Base-by-base conservation (phyloP, 371 early-diverging fungal genomes). In the Mortierella sp. region DNA sequence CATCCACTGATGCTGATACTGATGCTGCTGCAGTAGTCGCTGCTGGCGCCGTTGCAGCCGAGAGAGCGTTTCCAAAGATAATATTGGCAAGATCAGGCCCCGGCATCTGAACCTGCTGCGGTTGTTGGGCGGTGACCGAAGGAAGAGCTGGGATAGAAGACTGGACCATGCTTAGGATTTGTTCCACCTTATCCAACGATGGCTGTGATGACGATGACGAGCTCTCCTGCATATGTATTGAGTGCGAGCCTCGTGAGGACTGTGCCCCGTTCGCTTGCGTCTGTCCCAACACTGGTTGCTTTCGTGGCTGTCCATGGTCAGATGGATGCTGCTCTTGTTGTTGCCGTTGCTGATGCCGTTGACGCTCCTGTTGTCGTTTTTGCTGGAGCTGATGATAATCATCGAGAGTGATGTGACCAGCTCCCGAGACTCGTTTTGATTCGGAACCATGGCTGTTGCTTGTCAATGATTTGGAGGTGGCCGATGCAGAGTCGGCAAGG, bases 321-420 rank as follows among this genome's bases (percentile, higher is more conserved):
- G 62, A 48, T 26, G 53, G 45, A 21, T 74, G 57, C 48, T 60
- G 53, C 18, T 61, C 37, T 14, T 51, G 66, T 37, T 64, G 61
- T 21, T 68, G 69, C 48, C 55, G 64, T 47, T 65, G 60, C 23
- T 71, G 67, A 58, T 70, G 45, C 15, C 48, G 59, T 26, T 69
- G 66, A 19, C 64, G 63, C 25, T 75, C 76, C 45, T 62, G 59
- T 21, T 57, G 57, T 37, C 79, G 68, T 58, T 77, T 72, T 23
- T 72, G 72, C 48, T 76, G 71, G 14, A 76, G 43, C 44, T 70
- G 70, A 16, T 75, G 76, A 43, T 77, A 77, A 3, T 50, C 72
- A 44, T 77, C 72, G 69, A 77, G 68, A 29, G 69, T 72, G 43
- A 77, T 77, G n/a, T 70, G 74, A 0, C 74, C 74, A 9, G 74